Evolutionary conservation across 176 grass and related monocot species (phyloP), one percentile per base, ranked within the genome.

Genomic region (Alloteropsis semialata): DNA sequence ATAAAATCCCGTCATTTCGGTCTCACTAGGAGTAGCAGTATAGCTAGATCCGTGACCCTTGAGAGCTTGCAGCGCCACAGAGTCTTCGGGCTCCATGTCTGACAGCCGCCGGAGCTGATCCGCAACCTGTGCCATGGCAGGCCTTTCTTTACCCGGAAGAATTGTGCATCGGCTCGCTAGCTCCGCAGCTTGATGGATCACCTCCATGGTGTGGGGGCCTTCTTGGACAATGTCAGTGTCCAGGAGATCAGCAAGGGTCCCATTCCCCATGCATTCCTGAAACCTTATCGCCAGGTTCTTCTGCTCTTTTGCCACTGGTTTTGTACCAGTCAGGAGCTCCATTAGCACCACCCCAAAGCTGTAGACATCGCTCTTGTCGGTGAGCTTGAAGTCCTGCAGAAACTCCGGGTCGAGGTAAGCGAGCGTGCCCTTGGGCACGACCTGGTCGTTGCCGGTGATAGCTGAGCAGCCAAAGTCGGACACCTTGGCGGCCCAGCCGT

Each of bases 321-420:
- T 81, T 43, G 68, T 87, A 1, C 82, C 2, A 0, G 76, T 89
- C 10, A 89, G 21, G 45, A 98, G 88, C 90, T 98, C 96, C 5
- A 87, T 38, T 7, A 98, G 96, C 24, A 98, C 92, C 6, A 98
- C 96, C 43, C 96, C 96, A 59, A 98, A 98, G 82, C 96, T 98
- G 84, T 98, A 98, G 3, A 98, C 96, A 81, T 98, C 96, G 63
- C 90, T 95, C 84, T 93, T 93, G 65, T 95, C 92, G 25, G 96
- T 93, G 48, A 98, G 87, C 69, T 98, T 92, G 77, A 98, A 98
- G 65, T 53, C 32, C 6, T 66, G 33, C 18, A 89, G 1, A 38
- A 81, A 89, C 50, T 89, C 87, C 1, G 82, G 82, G 9, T 85
- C 87, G 2, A 85, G 16, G 19, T 89, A 89, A 2, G 75, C 75